Base-by-base conservation (phyloP, 768 basidiomycete genomes). In the Tylopilus subfusipes region DNA sequence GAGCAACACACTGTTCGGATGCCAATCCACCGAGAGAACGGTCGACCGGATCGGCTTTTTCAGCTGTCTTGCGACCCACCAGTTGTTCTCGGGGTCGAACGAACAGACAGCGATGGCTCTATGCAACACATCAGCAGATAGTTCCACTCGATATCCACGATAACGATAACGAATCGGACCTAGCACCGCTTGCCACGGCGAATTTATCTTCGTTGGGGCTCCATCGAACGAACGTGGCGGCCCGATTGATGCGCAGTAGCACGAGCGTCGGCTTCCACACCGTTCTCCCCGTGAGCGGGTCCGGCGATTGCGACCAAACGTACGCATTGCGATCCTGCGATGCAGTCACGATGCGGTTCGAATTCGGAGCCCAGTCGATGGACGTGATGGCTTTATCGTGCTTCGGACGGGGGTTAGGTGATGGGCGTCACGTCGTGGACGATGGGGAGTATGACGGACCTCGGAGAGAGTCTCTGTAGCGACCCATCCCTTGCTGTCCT, bases 311-410 rank as follows among this genome's bases (percentile, higher is more conserved):
- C 51, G 92, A 87, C 97, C 97, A 99, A 30, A 99, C 97, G 66
- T 99, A 99, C 34, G 97, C 96, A 68, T 99, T 99, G 50, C 97
- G 79, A 69, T 99, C 97, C 70, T 99, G 96, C n/a, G 95, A 96
- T 63, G 93, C 92, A 13, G 97, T 98, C 24, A 99, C 96, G 73
- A 99, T 96, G 42, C 92, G 88, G 74, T 98, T 98, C 44, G 97
- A 93, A 61, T 83, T 82, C 18, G 95, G 94, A 13, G 95, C 97
- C 97, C 97, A 99, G 70, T 98, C 95, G 70, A 99, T 97, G 52
- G 93, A 94, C 3, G 96, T 98, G 74, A 99, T 89, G 54, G 86
- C 75, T 74, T 98, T 98, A 77, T 99, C 97, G 75, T 99, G 97
- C 94, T 98, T 68, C 14, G 24, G 29, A 34, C 10, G n/a, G 42